Evolutionary conservation across 1,139 yeast species (phyloP), one percentile per base, ranked within the genome.

Genomic region (Spathaspora sp.): DNA sequence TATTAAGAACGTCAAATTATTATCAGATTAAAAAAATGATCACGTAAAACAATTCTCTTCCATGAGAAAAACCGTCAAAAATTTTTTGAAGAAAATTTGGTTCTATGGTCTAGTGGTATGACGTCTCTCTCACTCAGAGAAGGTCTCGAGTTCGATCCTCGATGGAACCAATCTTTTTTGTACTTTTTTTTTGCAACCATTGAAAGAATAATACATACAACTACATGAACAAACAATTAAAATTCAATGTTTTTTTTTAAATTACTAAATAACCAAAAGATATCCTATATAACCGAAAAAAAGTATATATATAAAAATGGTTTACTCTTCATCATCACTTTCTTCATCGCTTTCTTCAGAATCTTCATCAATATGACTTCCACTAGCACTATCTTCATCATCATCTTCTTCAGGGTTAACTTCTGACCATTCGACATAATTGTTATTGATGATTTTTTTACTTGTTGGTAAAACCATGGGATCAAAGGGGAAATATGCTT

Each of bases 401-500:
- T 83, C 89, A 41, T 80, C 82, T 11, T 72, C 78, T 29, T 64
- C 64, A 2, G 78, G 78, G 46, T 74, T 72, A 20, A 73, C 80
- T 38, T 71, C 74, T 2, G 71, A 60, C 99, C 99, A 93, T 58
- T 90, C 95, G 25, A 90, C 81, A 61, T 86, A 89, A 34, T 74
- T 78, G 26, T 73, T 68, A 50, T 85, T 68, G 36, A 83, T 71
- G 20, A 68, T 50, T 34, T 66, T 67, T 55, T 82, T 82, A 47
- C 89, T 78, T 18, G 66, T 67, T 41, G 85, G 87, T 52, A 93
- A 75, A 43, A 87, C 82, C 53, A 93, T 68, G 1, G 99, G 99
- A 69, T 93, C 99, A 63, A 89, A 93, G 10, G 99, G 99, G 67
- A 93, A 93, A 63, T 89, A 93, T 11, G 95, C 91, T 62, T 90